These are phyloP conservation scores for Juncus inflexus DNA, from an alignment of 176 grass and related monocot species.

Conservation along the genomic window DNA sequence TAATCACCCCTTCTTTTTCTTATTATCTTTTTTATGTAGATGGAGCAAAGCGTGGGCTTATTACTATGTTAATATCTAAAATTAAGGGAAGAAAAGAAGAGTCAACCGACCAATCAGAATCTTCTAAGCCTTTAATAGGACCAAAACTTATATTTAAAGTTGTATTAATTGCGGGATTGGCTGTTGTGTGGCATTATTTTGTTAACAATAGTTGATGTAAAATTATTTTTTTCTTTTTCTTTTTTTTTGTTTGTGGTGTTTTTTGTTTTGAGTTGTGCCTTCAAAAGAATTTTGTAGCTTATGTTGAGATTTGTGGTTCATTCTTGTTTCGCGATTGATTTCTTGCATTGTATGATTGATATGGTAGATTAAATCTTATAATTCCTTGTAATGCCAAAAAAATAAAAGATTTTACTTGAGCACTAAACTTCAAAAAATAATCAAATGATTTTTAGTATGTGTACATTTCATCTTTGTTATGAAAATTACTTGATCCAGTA, in stretches of 20 bases:
- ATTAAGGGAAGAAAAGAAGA: constrained; percentile 29
- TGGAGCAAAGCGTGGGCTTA: constrained; percentile 20
- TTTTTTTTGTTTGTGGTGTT: background rate
- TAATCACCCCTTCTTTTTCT: background rate
- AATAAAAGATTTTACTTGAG: no score
- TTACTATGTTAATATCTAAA: constrained; percentile 33
- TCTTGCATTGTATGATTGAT: background rate
- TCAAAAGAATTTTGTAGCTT: constrained; percentile 20
- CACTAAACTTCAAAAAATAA: no score
- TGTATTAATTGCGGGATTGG: constrained; percentile 25
- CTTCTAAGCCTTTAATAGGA: constrained; percentile 12
- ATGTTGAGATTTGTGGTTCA: constrained; percentile 3
- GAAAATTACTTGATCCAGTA: no score
- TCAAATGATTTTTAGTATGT: no score
- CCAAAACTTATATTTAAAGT: constrained; percentile 35
- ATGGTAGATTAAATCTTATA: no score
- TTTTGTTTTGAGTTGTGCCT: background rate
- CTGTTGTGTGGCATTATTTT: constrained; percentile 37
- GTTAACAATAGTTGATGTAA: constrained; percentile 31
- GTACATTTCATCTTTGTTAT: no score
- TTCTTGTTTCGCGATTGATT: background rate
- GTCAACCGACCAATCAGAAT: constrained; percentile 16
- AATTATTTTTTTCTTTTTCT: background rate
- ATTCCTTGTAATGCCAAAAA: no score
- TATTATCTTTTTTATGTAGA: constrained; percentile 15